phyloP scores from a whole-genome alignment of 2,329 filamentous ascomycete species.

The Phyllosticta citrichinensis region DNA sequence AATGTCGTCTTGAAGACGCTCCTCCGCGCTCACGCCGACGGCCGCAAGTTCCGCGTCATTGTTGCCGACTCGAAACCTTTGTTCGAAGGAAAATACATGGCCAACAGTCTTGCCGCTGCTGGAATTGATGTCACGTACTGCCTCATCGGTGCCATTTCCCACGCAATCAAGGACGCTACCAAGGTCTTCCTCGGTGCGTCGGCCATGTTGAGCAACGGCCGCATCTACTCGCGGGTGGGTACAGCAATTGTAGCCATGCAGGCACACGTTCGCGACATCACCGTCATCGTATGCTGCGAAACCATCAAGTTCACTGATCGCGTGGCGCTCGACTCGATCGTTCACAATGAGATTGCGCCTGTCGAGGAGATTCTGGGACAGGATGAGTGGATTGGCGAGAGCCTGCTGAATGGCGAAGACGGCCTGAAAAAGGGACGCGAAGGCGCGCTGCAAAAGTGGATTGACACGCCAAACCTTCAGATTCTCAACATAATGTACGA shows the following conservation, averaged over 20 bases:
- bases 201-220: slow-evolving; percentile 90
- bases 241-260: slow-evolving; percentile 80
- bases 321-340: slow-evolving; percentile 83
- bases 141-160: slow-evolving; percentile 66
- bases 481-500: slow-evolving; percentile 77
- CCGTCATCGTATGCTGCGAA: slow-evolving; percentile 84
- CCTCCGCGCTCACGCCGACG: slow-evolving; percentile 56
- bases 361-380: slow-evolving; percentile 49
- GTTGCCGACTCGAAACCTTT: slow-evolving; percentile 69
- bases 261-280: slow-evolving; percentile 63
- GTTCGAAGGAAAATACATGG: slow-evolving; percentile 61
- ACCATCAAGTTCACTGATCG: slow-evolving; percentile 90
- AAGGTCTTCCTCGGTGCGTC: slow-evolving; percentile 80
- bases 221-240: slow-evolving; percentile 77
- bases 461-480: slow-evolving; percentile 34
- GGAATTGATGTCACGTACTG: slow-evolving; percentile 74
- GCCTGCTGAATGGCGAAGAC: slow-evolving; percentile 19
- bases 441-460: slow-evolving; percentile 25
- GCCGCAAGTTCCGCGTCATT: slow-evolving; percentile 71
- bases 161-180: slow-evolving; percentile 60
- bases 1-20: slow-evolving; percentile 78
- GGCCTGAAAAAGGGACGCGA: slow-evolving; percentile 28
- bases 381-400: slow-evolving; percentile 27
- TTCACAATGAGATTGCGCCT: slow-evolving; percentile 84
- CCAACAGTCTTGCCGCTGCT: slow-evolving; percentile 56